phyloP scores from a whole-genome alignment of 345 rosid species.

The Geranium rotundifolium region DNA sequence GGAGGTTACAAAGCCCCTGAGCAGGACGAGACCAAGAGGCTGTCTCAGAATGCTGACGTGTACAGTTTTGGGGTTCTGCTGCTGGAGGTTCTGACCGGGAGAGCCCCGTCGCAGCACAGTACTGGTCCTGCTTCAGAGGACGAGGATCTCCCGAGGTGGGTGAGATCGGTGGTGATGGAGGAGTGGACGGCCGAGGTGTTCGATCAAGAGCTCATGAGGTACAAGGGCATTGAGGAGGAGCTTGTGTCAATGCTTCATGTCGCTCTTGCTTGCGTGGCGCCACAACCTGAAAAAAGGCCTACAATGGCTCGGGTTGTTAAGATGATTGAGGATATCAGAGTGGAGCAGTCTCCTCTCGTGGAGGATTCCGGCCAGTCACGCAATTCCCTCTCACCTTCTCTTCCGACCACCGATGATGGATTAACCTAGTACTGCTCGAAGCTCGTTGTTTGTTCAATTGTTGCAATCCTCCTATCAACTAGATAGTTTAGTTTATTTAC shows the following conservation, averaged over 20 bases:
- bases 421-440: background rate
- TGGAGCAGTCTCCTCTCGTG: conserved; percentile 88
- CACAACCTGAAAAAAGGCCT: conserved; percentile 81
- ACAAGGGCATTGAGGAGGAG: conserved; percentile 86
- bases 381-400: conserved; percentile 74
- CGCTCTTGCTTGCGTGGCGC: conserved; percentile 63
- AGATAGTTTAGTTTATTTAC: too few species aligned
- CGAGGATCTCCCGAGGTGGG: conserved; percentile 86
- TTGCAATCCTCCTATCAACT: too few species aligned
- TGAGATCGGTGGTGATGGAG: conserved; percentile 82
- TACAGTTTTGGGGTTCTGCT: conserved; percentile 81
- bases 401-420: conserved; percentile 44
- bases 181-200: conserved; percentile 99
- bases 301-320: conserved; percentile 66
- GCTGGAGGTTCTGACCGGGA: conserved; percentile 83
- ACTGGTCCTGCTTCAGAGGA: conserved; percentile 26
- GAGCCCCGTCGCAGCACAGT: conserved; percentile 55
- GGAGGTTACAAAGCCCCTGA: conserved; percentile 93
- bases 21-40: conserved; percentile 65
- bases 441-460: too few species aligned
- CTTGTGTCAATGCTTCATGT: conserved; percentile 89
- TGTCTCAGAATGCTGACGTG: conserved; percentile 77
- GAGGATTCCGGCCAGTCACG: conserved; percentile 91
- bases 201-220: conserved; percentile 86
- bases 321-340: conserved; percentile 84